Percentiles rank a stretch among this genome's conserved stretches.
Evolutionary conservation across 2,329 filamentous ascomycete genomes (phyloP).

Genomic region (Fusarium phyllophilum): DNA sequence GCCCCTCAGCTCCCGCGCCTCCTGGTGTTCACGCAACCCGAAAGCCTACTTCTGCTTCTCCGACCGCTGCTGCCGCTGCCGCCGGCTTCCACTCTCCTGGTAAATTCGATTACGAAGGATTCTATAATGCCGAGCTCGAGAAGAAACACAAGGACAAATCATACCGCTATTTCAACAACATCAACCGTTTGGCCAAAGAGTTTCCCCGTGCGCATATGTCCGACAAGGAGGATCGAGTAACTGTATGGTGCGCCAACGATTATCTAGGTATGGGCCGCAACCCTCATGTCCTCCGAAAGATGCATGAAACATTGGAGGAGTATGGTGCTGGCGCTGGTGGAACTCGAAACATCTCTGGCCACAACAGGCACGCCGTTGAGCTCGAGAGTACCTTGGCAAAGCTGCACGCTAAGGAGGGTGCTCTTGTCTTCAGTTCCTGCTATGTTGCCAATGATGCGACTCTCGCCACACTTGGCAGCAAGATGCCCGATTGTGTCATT

Average conservation of each 20-base stretch:
- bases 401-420: slow-evolving; percentile 90
- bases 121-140: slow-evolving; percentile 88
- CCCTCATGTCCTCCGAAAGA: slow-evolving; percentile 82
- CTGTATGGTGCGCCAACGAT: slow-evolving; percentile 99
- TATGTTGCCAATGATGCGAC: slow-evolving; percentile 99
- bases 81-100: slow-evolving; percentile 49
- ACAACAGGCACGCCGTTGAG: slow-evolving; percentile 92
- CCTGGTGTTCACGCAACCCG: slow-evolving; percentile 36
- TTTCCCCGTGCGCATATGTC: slow-evolving; percentile 96
- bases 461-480: slow-evolving; percentile 94
- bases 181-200: slow-evolving; percentile 96
- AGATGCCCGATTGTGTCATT: slow-evolving; percentile 95
- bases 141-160: slow-evolving; percentile 99
- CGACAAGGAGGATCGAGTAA: slow-evolving; percentile 83
- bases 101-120: slow-evolving; percentile 90
- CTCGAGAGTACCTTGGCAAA: slow-evolving; percentile 86
- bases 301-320: slow-evolving; percentile 94
- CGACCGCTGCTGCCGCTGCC: slow-evolving; percentile 37
- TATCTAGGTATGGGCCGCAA: slow-evolving; percentile 99
- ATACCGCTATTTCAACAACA: slow-evolving; percentile 99
- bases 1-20: slow-evolving; percentile 36
- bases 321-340: slow-evolving; percentile 96
- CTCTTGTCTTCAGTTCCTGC: slow-evolving; percentile 96
- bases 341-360: slow-evolving; percentile 96
- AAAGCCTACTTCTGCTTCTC: slow-evolving; percentile 39